Percentiles rank a stretch among this genome's conserved stretches.
These are phyloP conservation scores for Nakaseomyces uthaithaninus DNA, from an alignment of 1,139 yeast species.

Conservation along the genomic window DNA sequence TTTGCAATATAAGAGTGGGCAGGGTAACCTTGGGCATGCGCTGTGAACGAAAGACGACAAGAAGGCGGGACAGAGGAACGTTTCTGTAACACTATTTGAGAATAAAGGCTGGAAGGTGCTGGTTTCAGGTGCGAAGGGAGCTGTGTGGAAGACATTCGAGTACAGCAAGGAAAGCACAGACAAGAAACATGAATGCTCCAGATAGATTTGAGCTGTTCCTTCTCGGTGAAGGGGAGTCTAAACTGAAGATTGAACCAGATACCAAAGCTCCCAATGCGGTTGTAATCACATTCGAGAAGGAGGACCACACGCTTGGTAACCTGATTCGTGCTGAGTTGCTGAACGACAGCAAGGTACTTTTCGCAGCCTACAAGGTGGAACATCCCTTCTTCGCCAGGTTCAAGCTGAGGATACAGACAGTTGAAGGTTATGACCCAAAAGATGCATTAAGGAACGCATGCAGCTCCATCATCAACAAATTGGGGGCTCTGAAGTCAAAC, in stretches of 20 bases:
- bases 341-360: slow-evolving; percentile 77
- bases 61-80: too few species aligned
- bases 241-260: slow-evolving; percentile 85
- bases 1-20: too few species aligned
- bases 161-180: neutral
- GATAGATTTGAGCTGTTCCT: slow-evolving; percentile 95
- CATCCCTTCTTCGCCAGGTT: slow-evolving; percentile 96
- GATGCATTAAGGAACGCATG: slow-evolving; percentile 90
- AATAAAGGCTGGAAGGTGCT: too few species aligned
- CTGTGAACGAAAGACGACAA: too few species aligned
- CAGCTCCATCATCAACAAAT: slow-evolving; percentile 68
- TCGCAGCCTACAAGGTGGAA: slow-evolving; percentile 95
- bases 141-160: neutral
- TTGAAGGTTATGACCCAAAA: slow-evolving; percentile 86
- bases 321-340: slow-evolving; percentile 77
- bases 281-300: slow-evolving; percentile 85
- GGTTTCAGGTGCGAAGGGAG: too few species aligned
- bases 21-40: too few species aligned
- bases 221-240: slow-evolving; percentile 94
- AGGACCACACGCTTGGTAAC: slow-evolving; percentile 94
- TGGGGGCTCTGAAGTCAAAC: slow-evolving; percentile 63
- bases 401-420: slow-evolving; percentile 88
- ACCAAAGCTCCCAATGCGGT: slow-evolving; percentile 94
- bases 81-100: too few species aligned
- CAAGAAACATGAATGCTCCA: slow-evolving; percentile 78